phyloP scores from a whole-genome alignment of 2,329 filamentous ascomycete genomes.

The Raffaelea ambrosiae region DNA sequence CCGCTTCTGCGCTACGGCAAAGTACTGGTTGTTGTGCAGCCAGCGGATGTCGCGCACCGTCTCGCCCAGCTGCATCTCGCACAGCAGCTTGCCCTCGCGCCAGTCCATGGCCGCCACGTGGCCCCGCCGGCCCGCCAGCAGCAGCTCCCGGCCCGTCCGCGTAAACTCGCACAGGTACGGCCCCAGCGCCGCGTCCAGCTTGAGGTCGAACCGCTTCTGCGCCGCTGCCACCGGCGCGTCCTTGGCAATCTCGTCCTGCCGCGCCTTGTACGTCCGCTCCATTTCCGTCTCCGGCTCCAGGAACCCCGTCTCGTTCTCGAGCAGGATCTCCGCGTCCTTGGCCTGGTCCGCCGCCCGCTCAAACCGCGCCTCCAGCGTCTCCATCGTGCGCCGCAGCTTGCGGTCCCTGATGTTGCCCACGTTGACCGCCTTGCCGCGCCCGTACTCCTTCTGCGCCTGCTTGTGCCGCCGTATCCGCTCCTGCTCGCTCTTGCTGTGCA shows the following conservation, averaged over 20 bases:
- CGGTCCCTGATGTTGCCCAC: conserved; percentile 73
- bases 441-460: conserved; percentile 69
- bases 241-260: conserved; percentile 73
- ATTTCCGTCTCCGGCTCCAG: conserved; percentile 82
- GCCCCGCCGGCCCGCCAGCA: conserved; percentile 83
- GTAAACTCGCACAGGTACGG: conserved; percentile 88
- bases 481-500: conserved; percentile 42
- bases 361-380: conserved; percentile 71
- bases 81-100: conserved; percentile 83
- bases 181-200: conserved; percentile 63
- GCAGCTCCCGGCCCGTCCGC: conserved; percentile 74
- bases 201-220: conserved; percentile 88
- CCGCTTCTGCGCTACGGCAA: conserved; percentile 94
- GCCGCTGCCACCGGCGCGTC: conserved; percentile 75
- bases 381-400: conserved; percentile 77
- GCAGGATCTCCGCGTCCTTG: conserved; percentile 89
- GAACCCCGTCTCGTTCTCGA: conserved; percentile 80
- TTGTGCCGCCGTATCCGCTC: conserved; percentile 43
- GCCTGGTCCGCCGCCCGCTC: conserved; percentile 72
- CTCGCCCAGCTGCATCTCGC: conserved; percentile 78
- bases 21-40: conserved; percentile 91
- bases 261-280: conserved; percentile 86
- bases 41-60: conserved; percentile 84
- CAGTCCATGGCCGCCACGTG: conserved; percentile 97
- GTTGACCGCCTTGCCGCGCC: conserved; percentile 63